Evolutionary conservation across 148 eudicot genomes (phyloP), one percentile per base, ranked within the genome.

Genomic region (Rhododendron vialii): DNA sequence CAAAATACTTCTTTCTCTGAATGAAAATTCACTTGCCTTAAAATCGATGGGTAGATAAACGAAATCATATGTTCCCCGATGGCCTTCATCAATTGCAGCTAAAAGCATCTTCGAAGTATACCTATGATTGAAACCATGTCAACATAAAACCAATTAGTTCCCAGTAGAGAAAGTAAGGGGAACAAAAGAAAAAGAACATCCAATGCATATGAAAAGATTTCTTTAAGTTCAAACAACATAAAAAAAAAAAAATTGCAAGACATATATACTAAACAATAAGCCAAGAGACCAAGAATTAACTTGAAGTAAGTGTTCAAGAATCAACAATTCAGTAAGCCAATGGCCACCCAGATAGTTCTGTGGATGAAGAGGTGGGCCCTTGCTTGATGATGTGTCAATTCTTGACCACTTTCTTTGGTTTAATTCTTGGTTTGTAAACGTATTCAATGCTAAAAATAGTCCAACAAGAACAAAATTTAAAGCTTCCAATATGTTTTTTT

Each of bases 81-180:
- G 98, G 65, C 86, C 91, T 84, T 96, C 98, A 91, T 96, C 98
- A 84, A 96, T 96, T 69, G 98, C 94, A 84, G 95, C 93, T 92
- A 96, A 91, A 84, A 96, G 96, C 98, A 96, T 96, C 92, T 96
- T 96, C 79, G 98, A 94, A 43, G 98, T 96, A 83, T 96, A 96
- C 90, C 98, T 96, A 83, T 35, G 85, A 59, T 67, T 78, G 80
- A 51, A 87, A 89, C 76, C 78, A 76, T 59, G 43, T 38, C 76
- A 71, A 59, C n/a, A 53, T 53, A 53, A 59, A 79, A n/a, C 38
- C 82, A 48, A 48, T 13, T 79, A 79, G 82, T 47, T n/a, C 59
- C 11, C 26, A 13, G 82, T 26, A 53, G 67, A 30, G 45, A 53
- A 17, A 53, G 24, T 1, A 3, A 33, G 24, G 22, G n/a, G 63